These are phyloP conservation scores for Gilbertella persicaria DNA, from an alignment of 371 early-diverging fungal species.

Conservation along the genomic window DNA sequence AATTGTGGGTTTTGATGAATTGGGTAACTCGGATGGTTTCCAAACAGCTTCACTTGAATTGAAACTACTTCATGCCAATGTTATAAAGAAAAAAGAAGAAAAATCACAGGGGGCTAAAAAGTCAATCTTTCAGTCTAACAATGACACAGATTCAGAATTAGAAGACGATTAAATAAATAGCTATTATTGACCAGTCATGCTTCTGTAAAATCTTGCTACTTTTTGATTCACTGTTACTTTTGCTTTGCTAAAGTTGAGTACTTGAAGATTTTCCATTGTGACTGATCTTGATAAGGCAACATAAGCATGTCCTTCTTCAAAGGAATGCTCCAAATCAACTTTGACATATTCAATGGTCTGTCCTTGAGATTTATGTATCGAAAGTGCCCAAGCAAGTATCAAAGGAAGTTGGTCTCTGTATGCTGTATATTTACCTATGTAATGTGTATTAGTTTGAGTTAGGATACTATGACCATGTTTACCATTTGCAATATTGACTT, in stretches of 20 bases:
- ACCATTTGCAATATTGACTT: background rate
- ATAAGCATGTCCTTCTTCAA: slow-evolving; percentile 90
- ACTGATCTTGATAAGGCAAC: slow-evolving; percentile 86
- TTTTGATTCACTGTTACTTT: slow-evolving; percentile 73
- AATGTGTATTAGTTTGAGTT: background rate
- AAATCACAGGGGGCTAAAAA: slow-evolving; percentile 11
- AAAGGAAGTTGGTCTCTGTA: slow-evolving; percentile 65
- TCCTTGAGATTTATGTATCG: slow-evolving; percentile 92
- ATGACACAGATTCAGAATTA: slow-evolving; percentile 40
- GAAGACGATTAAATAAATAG: slow-evolving; percentile 14
- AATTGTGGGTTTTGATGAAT: slow-evolving; percentile 93
- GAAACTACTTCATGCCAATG: slow-evolving; percentile 67
- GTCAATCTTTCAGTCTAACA: slow-evolving; percentile 41
- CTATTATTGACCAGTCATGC: background rate
- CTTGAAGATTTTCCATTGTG: slow-evolving; percentile 64
- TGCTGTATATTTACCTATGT: slow-evolving; percentile 6
- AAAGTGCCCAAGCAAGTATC: slow-evolving; percentile 64
- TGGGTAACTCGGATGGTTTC: slow-evolving; percentile 89
- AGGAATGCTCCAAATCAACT: slow-evolving; percentile 76
- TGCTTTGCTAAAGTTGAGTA: slow-evolving; percentile 67
- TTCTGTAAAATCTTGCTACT: slow-evolving; percentile 66
- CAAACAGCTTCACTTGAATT: slow-evolving; percentile 77
- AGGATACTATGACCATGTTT: background rate
- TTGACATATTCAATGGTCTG: slow-evolving; percentile 84
- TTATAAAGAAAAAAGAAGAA: slow-evolving; percentile 30